These are phyloP conservation scores for Xylaria longipes DNA, from an alignment of 495 filamentous ascomycete genomes.

Conservation along the genomic window DNA sequence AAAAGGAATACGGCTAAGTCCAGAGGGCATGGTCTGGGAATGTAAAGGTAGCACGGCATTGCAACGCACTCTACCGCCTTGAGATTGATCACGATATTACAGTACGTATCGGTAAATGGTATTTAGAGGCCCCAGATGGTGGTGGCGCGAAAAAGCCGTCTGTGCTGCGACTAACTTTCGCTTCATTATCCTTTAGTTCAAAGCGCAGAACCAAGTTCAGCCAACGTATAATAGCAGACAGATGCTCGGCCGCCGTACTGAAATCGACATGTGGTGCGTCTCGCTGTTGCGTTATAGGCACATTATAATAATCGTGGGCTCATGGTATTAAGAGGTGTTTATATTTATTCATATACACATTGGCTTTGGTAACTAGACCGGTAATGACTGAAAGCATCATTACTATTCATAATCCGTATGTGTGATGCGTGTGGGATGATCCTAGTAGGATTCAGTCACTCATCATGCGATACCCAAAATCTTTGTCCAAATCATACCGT, in stretches of 20 bases:
- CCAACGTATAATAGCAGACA: background rate
- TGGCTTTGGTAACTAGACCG: background rate
- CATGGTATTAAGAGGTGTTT: background rate
- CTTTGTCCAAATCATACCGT: background rate
- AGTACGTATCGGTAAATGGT: background rate
- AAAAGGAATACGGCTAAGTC: background rate
- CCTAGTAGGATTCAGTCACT: background rate
- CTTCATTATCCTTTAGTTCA: background rate
- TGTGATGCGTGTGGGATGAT: background rate
- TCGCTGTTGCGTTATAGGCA: background rate
- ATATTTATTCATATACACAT: conserved; percentile 4
- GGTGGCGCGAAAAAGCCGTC: no score
- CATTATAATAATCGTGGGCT: background rate
- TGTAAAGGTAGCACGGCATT: background rate
- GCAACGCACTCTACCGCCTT: background rate
- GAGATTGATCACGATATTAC: background rate
- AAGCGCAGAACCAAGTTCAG: background rate
- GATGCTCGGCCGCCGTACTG: no score
- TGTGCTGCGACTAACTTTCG: background rate
- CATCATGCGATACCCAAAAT: conserved; percentile 1
- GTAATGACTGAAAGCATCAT: background rate
- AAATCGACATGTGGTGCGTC: no score
- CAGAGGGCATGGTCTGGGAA: background rate
- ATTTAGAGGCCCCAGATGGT: background rate
- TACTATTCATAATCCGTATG: conserved; percentile 11